Evolutionary conservation across 495 filamentous ascomycete genomes (phyloP).

Genomic region (Xylaria venustula): DNA sequence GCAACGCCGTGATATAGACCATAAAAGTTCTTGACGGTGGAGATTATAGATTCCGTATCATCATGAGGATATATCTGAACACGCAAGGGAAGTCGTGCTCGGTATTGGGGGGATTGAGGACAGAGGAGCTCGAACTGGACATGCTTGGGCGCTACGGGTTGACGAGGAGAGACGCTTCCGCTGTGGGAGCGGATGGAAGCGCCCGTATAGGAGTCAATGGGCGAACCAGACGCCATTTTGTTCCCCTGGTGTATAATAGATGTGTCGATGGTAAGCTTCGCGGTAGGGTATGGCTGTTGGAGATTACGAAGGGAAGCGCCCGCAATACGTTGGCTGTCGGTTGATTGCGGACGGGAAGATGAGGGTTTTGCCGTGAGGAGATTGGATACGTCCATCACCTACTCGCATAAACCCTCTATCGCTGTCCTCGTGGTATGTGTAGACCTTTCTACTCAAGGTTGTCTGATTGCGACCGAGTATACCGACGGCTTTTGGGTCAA

Average conservation of each 20-base stretch:
- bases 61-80: slow-evolving; percentile 92
- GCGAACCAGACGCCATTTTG: slow-evolving; percentile 49
- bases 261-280: slow-evolving; percentile 18
- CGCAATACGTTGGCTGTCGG: slow-evolving; percentile 21
- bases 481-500: slow-evolving; percentile 13
- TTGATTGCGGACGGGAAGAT: slow-evolving; percentile 12
- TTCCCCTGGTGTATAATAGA: slow-evolving; percentile 30
- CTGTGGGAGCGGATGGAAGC: slow-evolving; percentile 33
- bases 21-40: slow-evolving; percentile 97
- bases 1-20: slow-evolving; percentile 73
- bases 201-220: slow-evolving; percentile 32
- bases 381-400: slow-evolving; percentile 21
- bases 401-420: slow-evolving; percentile 5
- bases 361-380: slow-evolving; percentile 22
- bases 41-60: slow-evolving; percentile 91
- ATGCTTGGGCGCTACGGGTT: slow-evolving; percentile 62
- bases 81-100: slow-evolving; percentile 81
- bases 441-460: slow-evolving; percentile 10
- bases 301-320: slow-evolving; percentile 29
- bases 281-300: slow-evolving; percentile 12
- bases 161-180: slow-evolving; percentile 47
- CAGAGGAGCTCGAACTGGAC: slow-evolving; percentile 85
- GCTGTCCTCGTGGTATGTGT: slow-evolving; percentile 8
- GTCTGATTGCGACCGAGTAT: slow-evolving; percentile 7
- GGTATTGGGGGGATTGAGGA: slow-evolving; percentile 66